phyloP scores from a whole-genome alignment of 805 yeast genomes.

The Candida manassasensis region DNA sequence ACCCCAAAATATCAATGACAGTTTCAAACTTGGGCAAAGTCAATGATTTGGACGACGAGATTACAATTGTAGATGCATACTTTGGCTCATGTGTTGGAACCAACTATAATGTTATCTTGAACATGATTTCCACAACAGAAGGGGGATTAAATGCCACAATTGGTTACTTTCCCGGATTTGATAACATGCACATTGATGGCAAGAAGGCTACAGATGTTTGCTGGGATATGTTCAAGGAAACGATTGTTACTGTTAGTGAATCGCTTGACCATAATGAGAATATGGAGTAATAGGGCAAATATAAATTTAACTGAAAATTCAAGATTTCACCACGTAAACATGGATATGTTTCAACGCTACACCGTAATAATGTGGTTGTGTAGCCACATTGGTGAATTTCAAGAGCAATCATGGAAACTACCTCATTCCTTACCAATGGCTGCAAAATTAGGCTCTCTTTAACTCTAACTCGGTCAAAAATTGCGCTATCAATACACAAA shows the following conservation, averaged over 20 bases:
- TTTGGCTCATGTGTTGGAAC: conserved; percentile 17
- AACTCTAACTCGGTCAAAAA: no score
- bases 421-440: no score
- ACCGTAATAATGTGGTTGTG: no score
- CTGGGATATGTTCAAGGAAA: conserved; percentile 4
- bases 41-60: conserved; percentile 6
- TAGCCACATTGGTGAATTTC: no score
- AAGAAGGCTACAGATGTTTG: conserved; percentile 7
- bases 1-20: conserved; percentile 11
- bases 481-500: no score
- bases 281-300: no score
- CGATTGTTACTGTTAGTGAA: neutral
- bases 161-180: conserved; percentile 11
- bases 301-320: no score
- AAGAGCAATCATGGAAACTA: no score
- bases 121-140: conserved; percentile 11
- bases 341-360: no score
- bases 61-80: conserved; percentile 12
- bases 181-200: conserved; percentile 4
- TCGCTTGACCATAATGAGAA: no score
- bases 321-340: no score
- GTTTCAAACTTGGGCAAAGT: conserved; percentile 19
- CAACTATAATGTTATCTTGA: conserved; percentile 11
- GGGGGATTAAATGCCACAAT: conserved; percentile 15
- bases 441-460: no score